Base-by-base conservation (phyloP, 495 filamentous ascomycete genomes). In the Neurospora sp. region DNA sequence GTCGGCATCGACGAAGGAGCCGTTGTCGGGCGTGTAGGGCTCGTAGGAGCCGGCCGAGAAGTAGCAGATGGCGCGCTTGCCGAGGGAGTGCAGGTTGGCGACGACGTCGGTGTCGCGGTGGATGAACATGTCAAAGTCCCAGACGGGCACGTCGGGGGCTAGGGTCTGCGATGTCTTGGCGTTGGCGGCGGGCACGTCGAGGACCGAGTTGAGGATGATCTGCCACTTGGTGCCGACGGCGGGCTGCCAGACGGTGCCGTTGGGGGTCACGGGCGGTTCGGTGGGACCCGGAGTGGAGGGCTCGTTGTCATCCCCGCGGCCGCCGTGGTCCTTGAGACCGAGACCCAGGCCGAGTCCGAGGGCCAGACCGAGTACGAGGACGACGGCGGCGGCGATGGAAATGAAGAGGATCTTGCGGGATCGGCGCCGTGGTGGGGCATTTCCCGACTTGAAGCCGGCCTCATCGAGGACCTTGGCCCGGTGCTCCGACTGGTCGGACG, bases 1-100 rank as follows among this genome's bases (percentile, higher is more conserved):
- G 69, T 91, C 91, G 1, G 78, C 74, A 0, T 75, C 31, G 1
- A 77, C 73, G 80, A 93, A 93, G 1, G 85, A 46, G 68, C 42
- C 69, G 5, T 85, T 79, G 76, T 93, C 91, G 6, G 82, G 78
- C 6, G 90, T 86, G 79, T 83, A 87, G 72, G 86, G 77, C 80
- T 80, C 79, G 72, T 86, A 91, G 18, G 85, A 88, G 7, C 91
- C 91, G 1, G 90, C 91, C 12, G 86, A 88, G 82, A 92, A 93
- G 78, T 93, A 93, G 83, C 91, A 93, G 72, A 93, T 90, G 37
- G 92, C 78, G 48, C 76, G 79, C 72, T 80, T 80, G 27, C 75
- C 76, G 11, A 76, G 73, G 35, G 61, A 69, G 70, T 80, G 78
- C 27, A 80, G 75, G 14, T 72, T 74, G 18, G 27, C n/a, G 27